These are phyloP conservation scores for Aspergillus asperescens DNA, from an alignment of 495 filamentous ascomycete genomes.

Conservation along the genomic window DNA sequence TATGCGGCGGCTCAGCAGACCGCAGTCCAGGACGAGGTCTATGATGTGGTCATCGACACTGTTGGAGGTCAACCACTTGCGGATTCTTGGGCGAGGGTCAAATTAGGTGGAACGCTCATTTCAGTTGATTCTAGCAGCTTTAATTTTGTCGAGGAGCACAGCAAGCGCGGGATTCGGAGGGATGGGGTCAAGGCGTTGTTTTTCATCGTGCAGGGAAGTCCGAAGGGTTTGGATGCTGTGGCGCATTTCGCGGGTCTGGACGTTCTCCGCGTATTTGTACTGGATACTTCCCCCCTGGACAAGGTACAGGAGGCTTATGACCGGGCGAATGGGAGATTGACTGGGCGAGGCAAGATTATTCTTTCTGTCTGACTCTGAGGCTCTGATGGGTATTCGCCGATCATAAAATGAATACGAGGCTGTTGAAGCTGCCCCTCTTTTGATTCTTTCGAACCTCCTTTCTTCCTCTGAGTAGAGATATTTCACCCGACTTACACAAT, in stretches of 20 bases:
- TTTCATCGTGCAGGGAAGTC: constrained; percentile 29
- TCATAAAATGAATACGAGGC: too few species aligned
- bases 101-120: constrained; percentile 21
- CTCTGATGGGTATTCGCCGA: too few species aligned
- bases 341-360: constrained; percentile 28
- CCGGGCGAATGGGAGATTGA: constrained; percentile 21
- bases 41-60: constrained; percentile 33
- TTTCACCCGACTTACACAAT: too few species aligned
- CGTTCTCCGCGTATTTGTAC: constrained; percentile 25
- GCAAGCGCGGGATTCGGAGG: constrained; percentile 12
- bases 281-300: constrained; percentile 19
- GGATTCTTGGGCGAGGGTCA: constrained; percentile 24
- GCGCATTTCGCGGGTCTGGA: constrained; percentile 19
- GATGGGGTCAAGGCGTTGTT: constrained; percentile 25
- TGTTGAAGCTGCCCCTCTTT: too few species aligned
- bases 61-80: constrained; percentile 29
- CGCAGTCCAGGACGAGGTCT: not conserved
- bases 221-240: constrained; percentile 15
- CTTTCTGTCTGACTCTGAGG: constrained; percentile 12
- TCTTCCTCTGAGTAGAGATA: too few species aligned
- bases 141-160: constrained; percentile 36
- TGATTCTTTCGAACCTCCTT: too few species aligned
- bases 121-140: constrained; percentile 33
- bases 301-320: constrained; percentile 31
- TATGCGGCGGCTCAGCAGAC: constrained; percentile 18